Conservation (phyloP, 148 eudicot species). For the Rhododendron williamsianum region DNA sequence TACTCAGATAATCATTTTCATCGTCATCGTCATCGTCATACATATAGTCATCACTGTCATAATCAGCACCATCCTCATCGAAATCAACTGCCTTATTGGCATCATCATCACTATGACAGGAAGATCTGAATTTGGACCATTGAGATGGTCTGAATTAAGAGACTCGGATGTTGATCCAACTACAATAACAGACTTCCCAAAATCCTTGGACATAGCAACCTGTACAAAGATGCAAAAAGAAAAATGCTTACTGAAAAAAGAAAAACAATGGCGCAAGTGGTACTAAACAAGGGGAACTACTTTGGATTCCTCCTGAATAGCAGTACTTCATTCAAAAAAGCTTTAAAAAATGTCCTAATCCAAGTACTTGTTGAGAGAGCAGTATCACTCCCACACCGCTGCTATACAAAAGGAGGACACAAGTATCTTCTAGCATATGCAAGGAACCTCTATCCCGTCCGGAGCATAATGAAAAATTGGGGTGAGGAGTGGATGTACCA, state of each 20-base stretch:
- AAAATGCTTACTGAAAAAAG: not conserved
- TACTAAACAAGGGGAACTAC: not conserved
- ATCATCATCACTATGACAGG: slow-evolving; percentile 32
- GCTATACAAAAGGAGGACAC: not conserved
- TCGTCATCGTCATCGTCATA: slow-evolving; percentile 13
- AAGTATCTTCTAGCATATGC: not conserved
- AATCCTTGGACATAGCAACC: slow-evolving; percentile 28
- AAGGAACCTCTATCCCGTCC: not conserved
- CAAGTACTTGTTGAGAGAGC: not conserved
- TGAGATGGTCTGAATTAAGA: slow-evolving; percentile 26
- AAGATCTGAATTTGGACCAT: slow-evolving; percentile 46
- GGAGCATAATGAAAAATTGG: not conserved
- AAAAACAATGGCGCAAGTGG: not conserved
- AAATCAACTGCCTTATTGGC: slow-evolving; percentile 18
- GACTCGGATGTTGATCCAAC: slow-evolving; percentile 36
- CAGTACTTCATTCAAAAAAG: not conserved
- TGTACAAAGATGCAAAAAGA: slow-evolving; percentile 6
- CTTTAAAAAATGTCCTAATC: not conserved
- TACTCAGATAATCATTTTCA: slow-evolving; percentile 41
- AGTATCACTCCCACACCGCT: not conserved
- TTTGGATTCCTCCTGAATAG: not conserved
- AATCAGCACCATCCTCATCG: slow-evolving; percentile 12
- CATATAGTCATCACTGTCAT: slow-evolving; percentile 30
- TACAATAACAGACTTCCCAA: slow-evolving; percentile 19
- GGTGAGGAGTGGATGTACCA: not conserved